A percentile compares a stretch with the other conserved stretches of the same genome.
Conservation (phyloP, 1,284 basidiomycete genomes). For the Sanghuangporus weigelae region DNA sequence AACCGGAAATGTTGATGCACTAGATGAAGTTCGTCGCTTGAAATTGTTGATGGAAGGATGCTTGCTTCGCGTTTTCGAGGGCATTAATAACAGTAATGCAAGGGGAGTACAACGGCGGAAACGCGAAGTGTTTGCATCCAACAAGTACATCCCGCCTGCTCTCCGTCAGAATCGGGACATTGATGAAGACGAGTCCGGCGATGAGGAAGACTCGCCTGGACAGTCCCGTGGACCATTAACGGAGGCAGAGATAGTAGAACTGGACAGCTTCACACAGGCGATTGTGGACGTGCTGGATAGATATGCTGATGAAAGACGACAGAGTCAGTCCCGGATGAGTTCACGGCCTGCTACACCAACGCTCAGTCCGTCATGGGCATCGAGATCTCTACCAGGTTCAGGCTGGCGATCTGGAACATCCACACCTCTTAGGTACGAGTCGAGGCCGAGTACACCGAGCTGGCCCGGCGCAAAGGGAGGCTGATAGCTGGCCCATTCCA, state of each 20-base stretch:
- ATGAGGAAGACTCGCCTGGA: conserved; percentile 5
- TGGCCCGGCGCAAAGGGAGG: conserved; percentile 28
- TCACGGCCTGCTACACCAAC: conserved; percentile 64
- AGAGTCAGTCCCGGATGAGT: conserved; percentile 48
- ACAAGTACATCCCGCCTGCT: conserved; percentile 32
- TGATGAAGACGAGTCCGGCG: conserved; percentile 50
- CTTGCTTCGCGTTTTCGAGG: conserved; percentile 90
- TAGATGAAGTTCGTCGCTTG: conserved; percentile 84
- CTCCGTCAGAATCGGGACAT: conserved; percentile 36
- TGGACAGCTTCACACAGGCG: conserved; percentile 69
- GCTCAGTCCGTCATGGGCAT: conserved; percentile 37
- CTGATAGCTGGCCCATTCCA: neutral
- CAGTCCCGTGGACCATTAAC: conserved; percentile 49
- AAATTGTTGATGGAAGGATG: conserved; percentile 81
- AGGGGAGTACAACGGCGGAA: conserved; percentile 35
- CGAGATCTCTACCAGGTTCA: conserved; percentile 29
- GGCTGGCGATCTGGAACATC: conserved; percentile 46
- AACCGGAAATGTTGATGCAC: conserved; percentile 66
- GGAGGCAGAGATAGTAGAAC: conserved; percentile 62
- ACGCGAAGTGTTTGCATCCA: conserved; percentile 27
- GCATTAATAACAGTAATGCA: conserved; percentile 40
- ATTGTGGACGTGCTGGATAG: conserved; percentile 68
- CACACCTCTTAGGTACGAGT: conserved; percentile 48
- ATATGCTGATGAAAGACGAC: conserved; percentile 56
- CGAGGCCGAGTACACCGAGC: conserved; percentile 64